Evolutionary conservation across 192 early-diverging fungal genomes (phyloP).

Genomic region (Lobosporangium transversale): DNA sequence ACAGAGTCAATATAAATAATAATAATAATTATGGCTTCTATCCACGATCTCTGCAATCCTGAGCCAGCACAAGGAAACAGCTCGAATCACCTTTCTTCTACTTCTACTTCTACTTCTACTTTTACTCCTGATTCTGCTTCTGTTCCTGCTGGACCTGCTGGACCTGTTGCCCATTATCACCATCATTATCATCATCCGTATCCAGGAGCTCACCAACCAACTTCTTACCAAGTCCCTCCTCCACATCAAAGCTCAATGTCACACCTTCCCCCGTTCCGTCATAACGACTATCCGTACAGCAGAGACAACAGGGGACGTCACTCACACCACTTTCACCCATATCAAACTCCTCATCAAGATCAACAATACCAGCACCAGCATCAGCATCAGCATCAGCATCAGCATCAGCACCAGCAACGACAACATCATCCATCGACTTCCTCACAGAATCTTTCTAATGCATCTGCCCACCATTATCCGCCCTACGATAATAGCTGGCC

Average conservation of each 20-base stretch:
- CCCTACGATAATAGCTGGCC: not conserved
- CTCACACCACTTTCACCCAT: conserved; percentile 20
- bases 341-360: conserved; percentile 14
- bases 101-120: no score
- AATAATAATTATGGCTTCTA: conserved; percentile 35
- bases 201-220: no score
- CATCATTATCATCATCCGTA: conserved; percentile 14
- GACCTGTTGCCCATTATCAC: not conserved
- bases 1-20: no score
- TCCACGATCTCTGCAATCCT: conserved; percentile 44
- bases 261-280: no score
- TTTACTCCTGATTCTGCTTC: no score
- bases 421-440: conserved; percentile 8
- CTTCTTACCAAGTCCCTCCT: conserved; percentile 1
- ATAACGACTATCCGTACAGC: no score
- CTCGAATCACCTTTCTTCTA: conserved; percentile 1
- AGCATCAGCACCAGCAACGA: not conserved
- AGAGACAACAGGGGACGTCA: no score
- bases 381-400: conserved; percentile 1
- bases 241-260: not conserved
- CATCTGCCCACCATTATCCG: conserved; percentile 10
- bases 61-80: conserved; percentile 10
- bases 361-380: conserved; percentile 4
- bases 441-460: not conserved
- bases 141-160: conserved; percentile 2